Percentiles rank a stretch among this genome's conserved stretches.
These are phyloP conservation scores for Grosmannia serpens DNA, from an alignment of 2,329 filamentous ascomycete genomes.

Conservation along the genomic window DNA sequence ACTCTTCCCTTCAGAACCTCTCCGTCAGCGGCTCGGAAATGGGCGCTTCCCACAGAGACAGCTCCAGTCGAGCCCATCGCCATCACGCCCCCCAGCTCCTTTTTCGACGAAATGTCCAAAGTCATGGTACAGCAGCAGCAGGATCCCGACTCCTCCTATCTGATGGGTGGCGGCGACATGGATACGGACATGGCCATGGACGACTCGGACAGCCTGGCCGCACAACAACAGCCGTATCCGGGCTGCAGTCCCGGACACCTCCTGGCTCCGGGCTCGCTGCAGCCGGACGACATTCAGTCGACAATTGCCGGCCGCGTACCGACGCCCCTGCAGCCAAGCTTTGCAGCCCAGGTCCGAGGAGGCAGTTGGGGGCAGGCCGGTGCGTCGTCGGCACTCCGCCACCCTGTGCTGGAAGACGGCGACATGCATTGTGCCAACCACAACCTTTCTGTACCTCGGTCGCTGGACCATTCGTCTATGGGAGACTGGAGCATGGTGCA, in stretches of 20 bases:
- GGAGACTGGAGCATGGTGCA: slow-evolving; percentile 41
- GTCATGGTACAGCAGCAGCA: slow-evolving; percentile 2
- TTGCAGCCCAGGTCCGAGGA: slow-evolving; percentile 43
- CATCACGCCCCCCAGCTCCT: slow-evolving; percentile 28
- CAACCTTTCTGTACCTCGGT: slow-evolving; percentile 36
- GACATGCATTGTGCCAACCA: neutral
- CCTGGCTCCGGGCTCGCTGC: slow-evolving; percentile 19
- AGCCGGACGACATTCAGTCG: slow-evolving; percentile 20
- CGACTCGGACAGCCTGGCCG: slow-evolving; percentile 14
- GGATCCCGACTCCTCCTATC: slow-evolving; percentile 1
- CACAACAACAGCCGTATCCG: slow-evolving; percentile 3
- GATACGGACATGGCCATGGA: slow-evolving; percentile 43
- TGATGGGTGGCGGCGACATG: slow-evolving; percentile 20
- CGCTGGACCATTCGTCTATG: slow-evolving; percentile 25
- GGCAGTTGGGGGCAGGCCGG: slow-evolving; percentile 29
- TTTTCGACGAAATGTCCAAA: slow-evolving; percentile 22
- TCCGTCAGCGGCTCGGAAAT: slow-evolving; percentile 25
- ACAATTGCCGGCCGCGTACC: slow-evolving; percentile 37
- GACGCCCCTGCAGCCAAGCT: slow-evolving; percentile 48
- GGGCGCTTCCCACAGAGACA: slow-evolving; percentile 16
- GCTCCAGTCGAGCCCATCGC: slow-evolving; percentile 18
- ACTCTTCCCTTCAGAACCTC: slow-evolving; percentile 36
- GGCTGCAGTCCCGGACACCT: slow-evolving; percentile 8
- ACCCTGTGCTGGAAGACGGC: neutral
- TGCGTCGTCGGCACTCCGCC: neutral